Evolutionary conservation across 2,329 filamentous ascomycete genomes (phyloP).

Genomic region (Lachnellula hyalina): DNA sequence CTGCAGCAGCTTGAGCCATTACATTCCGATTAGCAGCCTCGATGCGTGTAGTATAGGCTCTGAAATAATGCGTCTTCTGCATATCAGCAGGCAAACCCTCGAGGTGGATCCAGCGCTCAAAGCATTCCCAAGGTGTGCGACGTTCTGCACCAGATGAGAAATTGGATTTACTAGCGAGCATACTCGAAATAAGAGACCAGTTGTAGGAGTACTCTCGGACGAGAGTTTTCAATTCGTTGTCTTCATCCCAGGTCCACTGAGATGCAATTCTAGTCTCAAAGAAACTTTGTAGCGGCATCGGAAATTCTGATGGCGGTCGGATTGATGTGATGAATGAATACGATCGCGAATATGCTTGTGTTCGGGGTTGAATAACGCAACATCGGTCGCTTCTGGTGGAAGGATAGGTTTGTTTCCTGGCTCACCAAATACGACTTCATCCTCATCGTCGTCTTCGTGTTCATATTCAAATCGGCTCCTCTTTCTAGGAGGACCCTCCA

Average conservation of each 20-base stretch:
- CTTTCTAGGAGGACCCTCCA: conserved; percentile 63
- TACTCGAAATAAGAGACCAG: conserved; percentile 88
- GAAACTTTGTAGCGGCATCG: conserved; percentile 85
- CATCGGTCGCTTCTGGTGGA: conserved; percentile 64
- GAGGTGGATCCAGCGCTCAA: conserved; percentile 90
- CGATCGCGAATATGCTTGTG: conserved; percentile 87
- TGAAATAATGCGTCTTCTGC: conserved; percentile 94
- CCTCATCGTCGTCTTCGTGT: conserved; percentile 64
- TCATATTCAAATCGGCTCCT: conserved; percentile 78
- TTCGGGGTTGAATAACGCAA: conserved; percentile 84
- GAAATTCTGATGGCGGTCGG: conserved; percentile 82
- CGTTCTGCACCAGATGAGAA: conserved; percentile 85
- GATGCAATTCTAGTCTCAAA: conserved; percentile 84
- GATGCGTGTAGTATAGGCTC: conserved; percentile 58
- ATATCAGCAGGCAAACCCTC: conserved; percentile 90
- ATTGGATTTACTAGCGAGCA: conserved; percentile 66
- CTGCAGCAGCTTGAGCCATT: conserved; percentile 31
- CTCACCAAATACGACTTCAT: conserved; percentile 36
- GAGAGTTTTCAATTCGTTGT: conserved; percentile 78
- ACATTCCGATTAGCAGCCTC: conserved; percentile 52
- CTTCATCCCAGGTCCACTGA: conserved; percentile 86
- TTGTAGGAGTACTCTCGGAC: conserved; percentile 96
- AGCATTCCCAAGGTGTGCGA: conserved; percentile 96
- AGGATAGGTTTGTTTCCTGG: conserved; percentile 38
- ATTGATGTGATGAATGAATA: conserved; percentile 85